Conservation (phyloP, 345 rosid genomes). For the Brassica nigra region DNA sequence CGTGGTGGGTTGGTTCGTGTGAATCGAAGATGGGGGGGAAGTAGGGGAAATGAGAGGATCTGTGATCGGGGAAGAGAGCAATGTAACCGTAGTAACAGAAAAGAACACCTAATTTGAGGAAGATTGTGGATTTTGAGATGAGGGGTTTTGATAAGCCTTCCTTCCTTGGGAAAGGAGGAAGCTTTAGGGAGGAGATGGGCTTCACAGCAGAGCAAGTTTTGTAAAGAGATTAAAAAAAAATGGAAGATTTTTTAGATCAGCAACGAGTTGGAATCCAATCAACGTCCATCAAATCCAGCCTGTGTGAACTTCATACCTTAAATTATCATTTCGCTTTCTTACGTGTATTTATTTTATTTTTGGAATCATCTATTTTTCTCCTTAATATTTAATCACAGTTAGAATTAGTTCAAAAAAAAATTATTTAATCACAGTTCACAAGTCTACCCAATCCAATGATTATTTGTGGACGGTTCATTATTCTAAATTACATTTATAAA, state of each 20-base stretch:
- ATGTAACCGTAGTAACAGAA: conserved; percentile 30
- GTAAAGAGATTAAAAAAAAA: background rate
- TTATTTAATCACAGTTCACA: too few species aligned
- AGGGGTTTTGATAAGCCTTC: conserved; percentile 38
- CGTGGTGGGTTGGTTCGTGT: background rate
- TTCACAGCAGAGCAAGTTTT: conserved; percentile 18
- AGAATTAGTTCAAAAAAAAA: too few species aligned
- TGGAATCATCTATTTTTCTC: background rate
- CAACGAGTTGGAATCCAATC: conserved; percentile 32
- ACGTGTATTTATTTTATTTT: background rate
- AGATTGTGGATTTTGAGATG: background rate
- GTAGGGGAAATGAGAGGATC: conserved; percentile 15
- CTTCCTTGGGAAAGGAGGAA: conserved; percentile 6
- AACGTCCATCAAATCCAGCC: conserved; percentile 39
- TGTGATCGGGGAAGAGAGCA: conserved; percentile 6
- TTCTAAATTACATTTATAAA: background rate
- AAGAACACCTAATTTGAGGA: conserved; percentile 8
- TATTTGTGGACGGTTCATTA: background rate
- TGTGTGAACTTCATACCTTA: conserved; percentile 29
- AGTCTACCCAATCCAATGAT: background rate
- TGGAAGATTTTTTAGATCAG: conserved; percentile 5
- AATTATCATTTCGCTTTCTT: conserved; percentile 5
- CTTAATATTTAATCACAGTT: background rate
- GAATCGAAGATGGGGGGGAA: background rate
- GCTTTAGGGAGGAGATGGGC: conserved; percentile 1